Base-by-base conservation (phyloP, 1,139 yeast genomes). In the Yamadazyma pseudoaaseri region DNA sequence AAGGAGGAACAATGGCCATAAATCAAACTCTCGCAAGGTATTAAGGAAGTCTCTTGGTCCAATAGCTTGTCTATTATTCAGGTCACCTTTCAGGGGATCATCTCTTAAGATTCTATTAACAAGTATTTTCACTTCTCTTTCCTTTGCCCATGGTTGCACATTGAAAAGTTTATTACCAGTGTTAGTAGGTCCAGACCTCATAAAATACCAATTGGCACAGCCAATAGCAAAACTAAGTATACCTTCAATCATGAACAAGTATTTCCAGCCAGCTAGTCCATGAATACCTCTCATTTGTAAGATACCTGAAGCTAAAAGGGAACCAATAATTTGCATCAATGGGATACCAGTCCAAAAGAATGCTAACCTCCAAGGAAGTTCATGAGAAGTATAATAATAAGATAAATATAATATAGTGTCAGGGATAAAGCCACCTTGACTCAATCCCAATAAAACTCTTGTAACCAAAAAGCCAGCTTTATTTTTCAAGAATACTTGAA, bases 41-140 rank as follows among this genome's bases (percentile, higher is more conserved):
- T 54, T 52, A 47, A 60, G 47, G 22, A 79, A 51, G 33, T 64
- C 64, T 34, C 47, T 60, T 20, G 59, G 54, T 5, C 66, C 53
- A 9, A 80, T 59, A 1, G 78, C 76, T 46, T 79, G 77, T 49
- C 84, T 65, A 49, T 81, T 81, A 49, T 79, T 67, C 84, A 79
- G 78, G 42, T 77, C 81, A 12, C 86, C 85, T 54, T 81, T 81
- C 1, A 74, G 58, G 5, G 87, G 86, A 47, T 81, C 89, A 51
- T 81, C 86, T 45, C 86, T 58, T 35, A 81, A 59, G 2, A 81
- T 65, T 38, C 79, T 66, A 46, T 81, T 81, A 11, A 79, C 85
- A 20, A 78, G 67, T 33, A 81, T 79, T 37, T 72, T 76, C 42
- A 74, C 79, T 47, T 81, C 85, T 17, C 76, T 63, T 5, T 76